Evolutionary conservation across 176 grass and related monocot species (phyloP).

Genomic region (Puccinellia tenuiflora): DNA sequence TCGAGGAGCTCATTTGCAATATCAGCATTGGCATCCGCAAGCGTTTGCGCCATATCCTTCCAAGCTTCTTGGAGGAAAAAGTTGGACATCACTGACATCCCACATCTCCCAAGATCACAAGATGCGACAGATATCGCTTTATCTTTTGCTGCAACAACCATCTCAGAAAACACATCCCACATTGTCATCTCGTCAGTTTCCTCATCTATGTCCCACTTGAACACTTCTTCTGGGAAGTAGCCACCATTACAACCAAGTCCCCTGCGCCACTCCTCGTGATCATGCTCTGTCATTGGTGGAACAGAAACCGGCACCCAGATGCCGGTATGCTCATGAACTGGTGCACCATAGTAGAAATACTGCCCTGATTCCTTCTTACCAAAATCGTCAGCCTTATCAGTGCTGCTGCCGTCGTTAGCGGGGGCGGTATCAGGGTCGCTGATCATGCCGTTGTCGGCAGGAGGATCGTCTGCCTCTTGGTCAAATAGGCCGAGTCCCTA

Average conservation of each 20-base stretch:
- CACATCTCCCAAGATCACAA: slow-evolving; percentile 41
- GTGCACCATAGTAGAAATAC: slow-evolving; percentile 45
- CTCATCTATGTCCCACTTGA: slow-evolving; percentile 55
- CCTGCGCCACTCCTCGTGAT: slow-evolving; percentile 56
- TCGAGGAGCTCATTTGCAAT: slow-evolving; percentile 44
- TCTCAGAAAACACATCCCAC: slow-evolving; percentile 86
- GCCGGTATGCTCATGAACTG: slow-evolving; percentile 58
- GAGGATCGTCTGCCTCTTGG: background rate
- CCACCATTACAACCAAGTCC: slow-evolving; percentile 48
- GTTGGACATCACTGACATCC: slow-evolving; percentile 42
- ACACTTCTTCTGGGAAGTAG: slow-evolving; percentile 54
- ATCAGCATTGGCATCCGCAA: slow-evolving; percentile 48
- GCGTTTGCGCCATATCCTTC: slow-evolving; percentile 57
- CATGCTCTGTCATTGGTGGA: slow-evolving; percentile 60
- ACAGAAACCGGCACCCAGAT: slow-evolving; percentile 84
- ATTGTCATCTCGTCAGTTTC: slow-evolving; percentile 71
- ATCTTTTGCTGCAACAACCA: slow-evolving; percentile 51
- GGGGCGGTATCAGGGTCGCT: background rate
- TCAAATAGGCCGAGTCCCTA: slow-evolving; percentile 30
- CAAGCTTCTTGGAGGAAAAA: slow-evolving; percentile 55
- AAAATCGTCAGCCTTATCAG: slow-evolving; percentile 5
- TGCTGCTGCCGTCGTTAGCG: background rate
- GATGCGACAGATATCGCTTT: slow-evolving; percentile 47
- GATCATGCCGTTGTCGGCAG: background rate
- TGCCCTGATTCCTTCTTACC: slow-evolving; percentile 22